Base-by-base conservation (phyloP, 495 filamentous ascomycete species). In the Penicillium salamii region DNA sequence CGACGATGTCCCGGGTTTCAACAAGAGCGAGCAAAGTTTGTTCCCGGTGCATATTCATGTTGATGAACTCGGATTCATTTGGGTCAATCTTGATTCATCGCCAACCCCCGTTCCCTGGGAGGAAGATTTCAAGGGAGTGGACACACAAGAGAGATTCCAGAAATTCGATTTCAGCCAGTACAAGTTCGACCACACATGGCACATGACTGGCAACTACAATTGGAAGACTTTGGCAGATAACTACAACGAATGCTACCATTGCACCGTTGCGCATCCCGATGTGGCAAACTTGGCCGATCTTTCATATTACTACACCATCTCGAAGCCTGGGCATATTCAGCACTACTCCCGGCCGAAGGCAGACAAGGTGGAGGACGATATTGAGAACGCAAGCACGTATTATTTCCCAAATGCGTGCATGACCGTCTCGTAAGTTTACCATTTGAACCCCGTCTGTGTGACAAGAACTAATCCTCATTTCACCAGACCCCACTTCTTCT, bases 221-320 rank as follows among this genome's bases (percentile, higher is more conserved):
- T 81, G 77, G 78, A 80, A 81, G 57, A 72, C 71, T 31, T 52
- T 77, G 5, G 67, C 69, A 9, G 77, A 79, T 51, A 78, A 79
- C 59, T 80, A 78, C 65, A 79, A 77, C 54, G 73, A 80, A 52
- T 78, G 76, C 50, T 79, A 78, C 45, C 78, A 78, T 54, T 79
- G 77, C 54, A 63, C 54, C 18, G 76, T 72, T 24, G 66, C 73
- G 1, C 76, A 79, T 38, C 75, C 76, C 1, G 67, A 73, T 46
- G 68, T 78, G 43, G 61, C 69, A 8, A 65, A 63, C 13, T 48
- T 76, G 11, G 62, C 71, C 8, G 65, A 78, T 50, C 59, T 78
- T 11, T 61, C 58, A 14, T 62, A 65, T 11, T 77, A 78, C 54
- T 54, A 61, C 14, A 74, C 78, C 7, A 58, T 70, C 33, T 65